Conservation (phyloP, 169 alveolate species). For the Eimeria maxima region DNA sequence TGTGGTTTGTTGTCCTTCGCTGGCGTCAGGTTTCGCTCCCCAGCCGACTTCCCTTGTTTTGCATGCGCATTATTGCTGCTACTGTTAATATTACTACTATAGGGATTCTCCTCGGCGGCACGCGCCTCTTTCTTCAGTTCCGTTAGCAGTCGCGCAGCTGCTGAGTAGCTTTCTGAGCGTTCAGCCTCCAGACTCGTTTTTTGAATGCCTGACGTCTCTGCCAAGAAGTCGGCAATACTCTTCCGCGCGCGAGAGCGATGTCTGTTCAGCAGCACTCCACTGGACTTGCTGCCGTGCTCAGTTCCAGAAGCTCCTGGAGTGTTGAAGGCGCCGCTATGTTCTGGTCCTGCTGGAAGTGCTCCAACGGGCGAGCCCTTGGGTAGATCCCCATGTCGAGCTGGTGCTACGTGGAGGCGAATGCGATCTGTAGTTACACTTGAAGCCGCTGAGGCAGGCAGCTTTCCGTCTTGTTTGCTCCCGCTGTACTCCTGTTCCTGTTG, state of each 20-base stretch:
- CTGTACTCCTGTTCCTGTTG: not conserved
- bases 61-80: not conserved
- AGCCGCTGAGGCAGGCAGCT: not conserved
- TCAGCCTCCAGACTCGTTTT: constrained; percentile 20
- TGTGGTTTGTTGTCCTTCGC: not conserved
- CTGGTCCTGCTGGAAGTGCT: not conserved
- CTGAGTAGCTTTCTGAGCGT: constrained; percentile 55
- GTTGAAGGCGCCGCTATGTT: not conserved
- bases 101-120: not conserved
- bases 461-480: constrained; percentile 21
- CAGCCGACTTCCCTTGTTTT: not conserved
- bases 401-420: not conserved
- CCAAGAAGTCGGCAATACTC: constrained; percentile 21
- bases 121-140: not conserved
- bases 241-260: not conserved
- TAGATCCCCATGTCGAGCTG: constrained; percentile 21
- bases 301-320: not conserved
- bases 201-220: constrained; percentile 54
- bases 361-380: constrained; percentile 5
- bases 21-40: not conserved
- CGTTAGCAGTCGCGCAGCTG: constrained; percentile 13
- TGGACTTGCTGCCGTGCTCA: not conserved
- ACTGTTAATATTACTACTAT: not conserved
- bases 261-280: not conserved
- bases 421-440: constrained; percentile 3